Percentiles rank a stretch among this genome's conserved stretches.
Evolutionary conservation across 2,329 filamentous ascomycete species (phyloP).

Genomic region (Exophiala lecanii-corni): DNA sequence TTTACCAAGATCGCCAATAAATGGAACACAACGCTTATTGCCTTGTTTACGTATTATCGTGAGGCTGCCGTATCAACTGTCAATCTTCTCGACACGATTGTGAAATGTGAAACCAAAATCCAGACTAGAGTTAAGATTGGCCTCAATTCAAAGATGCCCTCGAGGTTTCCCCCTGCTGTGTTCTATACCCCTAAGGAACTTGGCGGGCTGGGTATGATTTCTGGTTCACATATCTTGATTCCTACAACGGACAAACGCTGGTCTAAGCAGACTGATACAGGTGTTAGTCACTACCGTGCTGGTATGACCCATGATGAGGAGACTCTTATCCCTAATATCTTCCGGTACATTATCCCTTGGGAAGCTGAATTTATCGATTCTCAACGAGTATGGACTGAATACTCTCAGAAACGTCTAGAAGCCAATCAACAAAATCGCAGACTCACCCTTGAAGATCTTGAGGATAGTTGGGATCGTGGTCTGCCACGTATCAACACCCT

Average conservation of each 20-base stretch:
- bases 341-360: slow-evolving; percentile 99
- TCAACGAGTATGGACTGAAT: slow-evolving; percentile 98
- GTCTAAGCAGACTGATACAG: slow-evolving; percentile 96
- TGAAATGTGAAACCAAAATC: slow-evolving; percentile 99
- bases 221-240: slow-evolving; percentile 94
- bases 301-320: slow-evolving; percentile 99
- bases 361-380: slow-evolving; percentile 99
- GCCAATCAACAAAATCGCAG: slow-evolving; percentile 96
- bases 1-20: slow-evolving; percentile 99
- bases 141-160: slow-evolving; percentile 98
- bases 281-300: slow-evolving; percentile 92
- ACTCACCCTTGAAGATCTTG: slow-evolving; percentile 89
- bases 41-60: slow-evolving; percentile 96
- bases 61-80: slow-evolving; percentile 96
- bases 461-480: slow-evolving; percentile 98
- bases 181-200: slow-evolving; percentile 99
- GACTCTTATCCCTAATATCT: slow-evolving; percentile 96
- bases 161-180: slow-evolving; percentile 93
- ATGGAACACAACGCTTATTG: slow-evolving; percentile 97
- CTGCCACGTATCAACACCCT: slow-evolving; percentile 96
- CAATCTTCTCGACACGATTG: slow-evolving; percentile 89
- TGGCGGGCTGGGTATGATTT: slow-evolving; percentile 97
- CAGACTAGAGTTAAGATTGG: slow-evolving; percentile 99
- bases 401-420: slow-evolving; percentile 94
- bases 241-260: slow-evolving; percentile 96